These are phyloP conservation scores for Clavulina sp. DNA, from an alignment of 768 basidiomycete species.

Conservation along the genomic window DNA sequence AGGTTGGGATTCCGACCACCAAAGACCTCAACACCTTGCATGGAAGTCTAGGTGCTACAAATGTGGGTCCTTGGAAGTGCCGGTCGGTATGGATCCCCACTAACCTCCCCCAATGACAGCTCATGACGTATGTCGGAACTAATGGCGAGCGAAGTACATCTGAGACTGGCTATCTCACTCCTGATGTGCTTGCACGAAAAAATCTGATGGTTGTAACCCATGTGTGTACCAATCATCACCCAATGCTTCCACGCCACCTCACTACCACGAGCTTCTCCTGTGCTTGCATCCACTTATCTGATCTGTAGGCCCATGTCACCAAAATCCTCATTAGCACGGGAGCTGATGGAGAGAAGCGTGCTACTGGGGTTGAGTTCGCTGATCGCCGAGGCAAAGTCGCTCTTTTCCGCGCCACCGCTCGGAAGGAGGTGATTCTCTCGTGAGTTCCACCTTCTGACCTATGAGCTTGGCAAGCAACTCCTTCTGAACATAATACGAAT, in stretches of 20 bases:
- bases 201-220: slow-evolving; percentile 13
- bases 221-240: too few species aligned
- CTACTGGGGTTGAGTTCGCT: slow-evolving; percentile 12
- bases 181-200: slow-evolving; percentile 9
- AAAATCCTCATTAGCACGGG: slow-evolving; percentile 9
- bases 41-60: background rate
- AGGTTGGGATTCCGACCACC: too few species aligned
- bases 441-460: slow-evolving; percentile 7
- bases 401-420: slow-evolving; percentile 6
- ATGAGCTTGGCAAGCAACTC: background rate
- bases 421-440: slow-evolving; percentile 11
- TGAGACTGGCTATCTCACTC: slow-evolving; percentile 20
- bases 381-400: background rate
- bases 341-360: background rate
- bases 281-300: too few species aligned
- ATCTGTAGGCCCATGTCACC: slow-evolving; percentile 5
- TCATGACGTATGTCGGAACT: slow-evolving; percentile 51
- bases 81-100: background rate
- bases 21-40: slow-evolving; percentile 28
- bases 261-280: too few species aligned
- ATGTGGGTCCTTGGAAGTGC: background rate
- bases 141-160: slow-evolving; percentile 39
- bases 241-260: too few species aligned
- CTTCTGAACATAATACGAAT: slow-evolving; percentile 28
- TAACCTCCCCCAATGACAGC: slow-evolving; percentile 8